Percentiles rank a stretch among this genome's conserved stretches.
These are phyloP conservation scores for Alternaria brassicae DNA, from an alignment of 2,329 filamentous ascomycete species.

Conservation along the genomic window DNA sequence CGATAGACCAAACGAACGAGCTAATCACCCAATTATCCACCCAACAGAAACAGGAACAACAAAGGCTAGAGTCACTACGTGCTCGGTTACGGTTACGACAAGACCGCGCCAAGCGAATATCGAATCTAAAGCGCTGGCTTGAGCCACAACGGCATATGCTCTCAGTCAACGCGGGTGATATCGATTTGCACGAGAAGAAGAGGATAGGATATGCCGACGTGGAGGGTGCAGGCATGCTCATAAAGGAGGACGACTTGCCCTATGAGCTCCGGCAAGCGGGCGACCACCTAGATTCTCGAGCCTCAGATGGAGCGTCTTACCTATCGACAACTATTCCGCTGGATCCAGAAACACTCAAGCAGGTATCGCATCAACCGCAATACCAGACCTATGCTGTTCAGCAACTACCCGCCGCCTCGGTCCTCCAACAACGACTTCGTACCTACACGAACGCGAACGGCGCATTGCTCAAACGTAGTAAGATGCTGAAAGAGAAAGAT, in stretches of 20 bases:
- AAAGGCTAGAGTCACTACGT: constrained; percentile 74
- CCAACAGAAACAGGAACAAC: constrained; percentile 78
- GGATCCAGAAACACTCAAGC: constrained; percentile 27
- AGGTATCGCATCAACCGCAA: constrained; percentile 39
- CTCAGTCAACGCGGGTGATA: constrained; percentile 51
- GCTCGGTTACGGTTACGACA: constrained; percentile 68
- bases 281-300: constrained; percentile 37
- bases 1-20: constrained; percentile 81
- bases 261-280: constrained; percentile 38
- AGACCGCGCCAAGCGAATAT: constrained; percentile 72
- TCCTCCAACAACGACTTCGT: constrained; percentile 70
- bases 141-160: constrained; percentile 70
- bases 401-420: constrained; percentile 30
- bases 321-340: constrained; percentile 37
- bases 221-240: constrained; percentile 41
- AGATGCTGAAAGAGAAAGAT: constrained; percentile 76
- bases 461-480: constrained; percentile 70
- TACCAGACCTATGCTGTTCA: constrained; percentile 18
- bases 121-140: constrained; percentile 77
- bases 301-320: constrained; percentile 40
- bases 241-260: constrained; percentile 40
- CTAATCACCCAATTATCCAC: constrained; percentile 82
- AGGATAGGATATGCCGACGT: constrained; percentile 58
- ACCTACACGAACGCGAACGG: constrained; percentile 75
- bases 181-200: constrained; percentile 52